Conservation (phyloP, 192 early-diverging fungal genomes). For the Coemansia sp. region DNA sequence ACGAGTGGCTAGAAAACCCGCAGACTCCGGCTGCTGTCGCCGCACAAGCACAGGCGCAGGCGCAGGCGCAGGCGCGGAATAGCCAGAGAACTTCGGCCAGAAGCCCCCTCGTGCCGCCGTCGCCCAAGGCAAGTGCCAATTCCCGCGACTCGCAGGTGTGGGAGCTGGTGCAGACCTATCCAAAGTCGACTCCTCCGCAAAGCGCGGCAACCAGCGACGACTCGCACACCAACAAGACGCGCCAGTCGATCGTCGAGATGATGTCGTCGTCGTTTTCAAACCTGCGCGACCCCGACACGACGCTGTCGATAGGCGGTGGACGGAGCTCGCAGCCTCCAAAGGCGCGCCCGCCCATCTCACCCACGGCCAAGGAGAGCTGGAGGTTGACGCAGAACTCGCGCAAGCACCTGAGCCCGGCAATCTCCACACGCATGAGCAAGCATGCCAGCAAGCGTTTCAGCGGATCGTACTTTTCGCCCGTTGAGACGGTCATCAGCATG, state of each 20-base stretch:
- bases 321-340: slow-evolving; percentile 2
- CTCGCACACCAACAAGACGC: slow-evolving; percentile 2
- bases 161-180: no score
- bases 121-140: background rate
- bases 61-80: slow-evolving; percentile 1
- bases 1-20: slow-evolving; percentile 41
- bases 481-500: slow-evolving; percentile 67
- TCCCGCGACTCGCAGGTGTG: no score
- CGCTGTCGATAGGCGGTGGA: slow-evolving; percentile 8
- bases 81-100: no score
- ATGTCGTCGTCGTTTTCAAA: slow-evolving; percentile 22
- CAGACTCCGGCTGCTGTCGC: slow-evolving; percentile 4
- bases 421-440: slow-evolving; percentile 21
- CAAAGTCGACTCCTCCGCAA: background rate
- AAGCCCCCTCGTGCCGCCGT: background rate
- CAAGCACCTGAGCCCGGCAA: slow-evolving; percentile 24
- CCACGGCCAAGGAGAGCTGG: slow-evolving; percentile 28
- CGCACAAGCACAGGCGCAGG: background rate
- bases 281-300: slow-evolving; percentile 12
- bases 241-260: slow-evolving; percentile 15
- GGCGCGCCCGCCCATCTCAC: slow-evolving; percentile 8
- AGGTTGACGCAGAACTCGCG: slow-evolving; percentile 32
- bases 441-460: slow-evolving; percentile 38
- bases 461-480: slow-evolving; percentile 54
- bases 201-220: slow-evolving; percentile 8